Conservation (phyloP, 495 filamentous ascomycete genomes). For the Talaromyces borbonicus region DNA sequence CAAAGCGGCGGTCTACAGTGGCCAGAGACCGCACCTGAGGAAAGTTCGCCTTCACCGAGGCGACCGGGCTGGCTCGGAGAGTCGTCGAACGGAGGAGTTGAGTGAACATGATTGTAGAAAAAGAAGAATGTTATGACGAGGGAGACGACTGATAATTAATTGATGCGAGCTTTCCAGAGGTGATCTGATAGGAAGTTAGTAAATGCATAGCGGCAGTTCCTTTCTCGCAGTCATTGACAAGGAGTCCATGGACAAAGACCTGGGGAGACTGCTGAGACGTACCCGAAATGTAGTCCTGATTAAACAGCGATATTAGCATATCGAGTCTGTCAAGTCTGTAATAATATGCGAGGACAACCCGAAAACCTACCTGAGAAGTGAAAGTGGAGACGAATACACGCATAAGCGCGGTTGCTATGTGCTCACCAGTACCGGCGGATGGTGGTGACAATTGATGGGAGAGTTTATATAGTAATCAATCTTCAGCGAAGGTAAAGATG, state of each 20-base stretch:
- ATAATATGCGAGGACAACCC: constrained; percentile 7
- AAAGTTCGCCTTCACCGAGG: constrained; percentile 37
- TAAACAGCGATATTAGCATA: constrained; percentile 10
- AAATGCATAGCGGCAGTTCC: not conserved
- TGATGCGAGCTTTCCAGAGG: constrained; percentile 90
- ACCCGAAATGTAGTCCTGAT: constrained; percentile 93
- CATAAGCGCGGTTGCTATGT: constrained; percentile 65
- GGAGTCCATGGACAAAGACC: too few species aligned
- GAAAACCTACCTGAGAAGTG: constrained; percentile 81
- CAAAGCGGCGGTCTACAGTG: constrained; percentile 56
- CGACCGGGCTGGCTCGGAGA: constrained; percentile 41
- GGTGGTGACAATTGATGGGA: constrained; percentile 5
- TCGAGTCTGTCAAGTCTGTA: constrained; percentile 9
- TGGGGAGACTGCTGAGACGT: too few species aligned
- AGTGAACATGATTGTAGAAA: constrained; percentile 53
- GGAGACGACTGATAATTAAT: constrained; percentile 42
- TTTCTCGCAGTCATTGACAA: too few species aligned
- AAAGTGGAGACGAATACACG: constrained; percentile 86
- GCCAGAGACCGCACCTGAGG: constrained; percentile 54
- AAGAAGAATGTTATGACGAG: constrained; percentile 10
- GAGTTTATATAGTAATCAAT: constrained; percentile 1
- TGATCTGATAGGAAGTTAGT: constrained; percentile 59
- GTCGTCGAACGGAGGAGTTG: constrained; percentile 51
- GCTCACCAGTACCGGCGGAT: constrained; percentile 26
- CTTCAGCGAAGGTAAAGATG: constrained; percentile 10